Conservation (phyloP, 192 early-diverging fungal genomes). For the Mortierella hygrophila region DNA sequence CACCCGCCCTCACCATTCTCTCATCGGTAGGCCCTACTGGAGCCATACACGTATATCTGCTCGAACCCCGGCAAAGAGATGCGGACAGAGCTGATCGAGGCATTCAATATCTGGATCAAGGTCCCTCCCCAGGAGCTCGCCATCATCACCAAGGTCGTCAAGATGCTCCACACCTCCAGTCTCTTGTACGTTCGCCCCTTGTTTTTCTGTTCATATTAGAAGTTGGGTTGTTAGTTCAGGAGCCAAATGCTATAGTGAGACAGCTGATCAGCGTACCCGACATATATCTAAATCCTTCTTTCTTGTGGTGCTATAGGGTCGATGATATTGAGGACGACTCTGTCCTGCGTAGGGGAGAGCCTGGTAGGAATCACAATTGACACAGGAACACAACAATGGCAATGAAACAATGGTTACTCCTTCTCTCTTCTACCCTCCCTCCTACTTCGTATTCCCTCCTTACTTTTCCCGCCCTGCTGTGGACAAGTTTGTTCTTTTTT, state of each 20-base stretch:
- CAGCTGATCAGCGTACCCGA: neutral
- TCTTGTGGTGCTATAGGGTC: constrained; percentile 64
- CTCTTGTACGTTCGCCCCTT: constrained; percentile 74
- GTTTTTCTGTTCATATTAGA: neutral
- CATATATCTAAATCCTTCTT: neutral
- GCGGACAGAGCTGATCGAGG: constrained; percentile 89
- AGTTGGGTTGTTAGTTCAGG: neutral
- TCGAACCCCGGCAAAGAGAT: constrained; percentile 94
- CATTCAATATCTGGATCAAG: constrained; percentile 92
- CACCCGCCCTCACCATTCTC: neutral
- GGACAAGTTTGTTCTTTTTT: neutral
- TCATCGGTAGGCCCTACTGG: constrained; percentile 81
- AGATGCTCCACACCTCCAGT: constrained; percentile 96
- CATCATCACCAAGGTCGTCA: constrained; percentile 84
- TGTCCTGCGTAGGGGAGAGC: constrained; percentile 85
- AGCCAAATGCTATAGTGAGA: neutral
- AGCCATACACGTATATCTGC: constrained; percentile 92
- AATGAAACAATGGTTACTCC: neutral
- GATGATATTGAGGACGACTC: constrained; percentile 99
- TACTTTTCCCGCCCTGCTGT: neutral
- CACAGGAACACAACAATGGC: neutral
- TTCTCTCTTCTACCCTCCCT: neutral
- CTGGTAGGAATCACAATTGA: constrained; percentile 60
- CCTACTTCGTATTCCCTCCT: neutral
- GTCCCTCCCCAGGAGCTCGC: constrained; percentile 76